phyloP scores from a whole-genome alignment of 305 asterid species.

The Coffea humblotiana region DNA sequence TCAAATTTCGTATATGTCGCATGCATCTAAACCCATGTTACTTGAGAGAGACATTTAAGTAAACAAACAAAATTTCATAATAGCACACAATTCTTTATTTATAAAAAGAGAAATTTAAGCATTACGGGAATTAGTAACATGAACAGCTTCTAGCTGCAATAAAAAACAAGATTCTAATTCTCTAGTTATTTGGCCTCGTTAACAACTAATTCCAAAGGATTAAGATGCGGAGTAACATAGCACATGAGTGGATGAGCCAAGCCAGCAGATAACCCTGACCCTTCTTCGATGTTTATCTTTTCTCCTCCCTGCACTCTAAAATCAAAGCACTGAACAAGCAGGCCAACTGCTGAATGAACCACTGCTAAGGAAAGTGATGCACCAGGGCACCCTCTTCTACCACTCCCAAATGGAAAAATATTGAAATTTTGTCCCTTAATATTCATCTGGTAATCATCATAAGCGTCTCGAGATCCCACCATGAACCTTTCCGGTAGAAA shows the following conservation, averaged over 20 bases:
- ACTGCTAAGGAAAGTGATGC: slow-evolving; percentile 23
- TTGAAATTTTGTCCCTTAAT: slow-evolving; percentile 30
- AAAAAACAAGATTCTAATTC: too few relatives aligned
- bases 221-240: slow-evolving; percentile 10
- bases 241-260: slow-evolving; percentile 32
- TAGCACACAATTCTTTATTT: background rate
- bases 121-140: too few relatives aligned
- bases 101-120: background rate
- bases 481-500: slow-evolving; percentile 33
- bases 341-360: slow-evolving; percentile 23
- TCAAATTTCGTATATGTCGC: too few relatives aligned
- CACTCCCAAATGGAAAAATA: slow-evolving; percentile 32
- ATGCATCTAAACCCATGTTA: too few relatives aligned
- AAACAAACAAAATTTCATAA: background rate
- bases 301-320: slow-evolving; percentile 22
- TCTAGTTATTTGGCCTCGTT: too few relatives aligned
- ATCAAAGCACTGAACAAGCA: slow-evolving; percentile 34
- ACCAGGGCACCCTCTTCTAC: slow-evolving; percentile 34
- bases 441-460: background rate
- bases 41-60: background rate
- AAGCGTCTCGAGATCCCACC: background rate
- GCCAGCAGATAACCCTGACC: slow-evolving; percentile 25
- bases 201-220: background rate
- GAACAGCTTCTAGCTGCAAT: background rate
- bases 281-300: slow-evolving; percentile 25